Conservation (phyloP, 306 rosid genomes). For the Clitoria ternatea region DNA sequence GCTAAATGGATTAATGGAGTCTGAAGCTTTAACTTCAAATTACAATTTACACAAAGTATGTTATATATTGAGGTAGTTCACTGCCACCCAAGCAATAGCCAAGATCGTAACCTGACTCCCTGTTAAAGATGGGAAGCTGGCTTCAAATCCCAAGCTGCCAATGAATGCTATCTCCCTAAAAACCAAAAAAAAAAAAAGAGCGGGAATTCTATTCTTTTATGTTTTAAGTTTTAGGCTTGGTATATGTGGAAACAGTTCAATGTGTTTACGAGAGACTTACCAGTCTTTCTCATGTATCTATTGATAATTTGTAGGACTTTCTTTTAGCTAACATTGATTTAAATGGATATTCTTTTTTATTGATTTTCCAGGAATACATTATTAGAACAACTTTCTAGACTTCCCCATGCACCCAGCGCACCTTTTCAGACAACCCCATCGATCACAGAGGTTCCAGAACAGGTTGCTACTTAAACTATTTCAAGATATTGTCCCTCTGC, state of each 20-base stretch:
- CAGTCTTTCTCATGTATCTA: not conserved
- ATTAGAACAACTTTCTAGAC: conserved; percentile 65
- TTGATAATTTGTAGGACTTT: conserved; percentile 3
- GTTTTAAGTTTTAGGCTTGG: conserved; percentile 9
- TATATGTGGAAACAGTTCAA: not conserved
- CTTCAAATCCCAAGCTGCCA: not conserved
- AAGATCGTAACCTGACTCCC: not conserved
- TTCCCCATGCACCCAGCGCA: conserved; percentile 80
- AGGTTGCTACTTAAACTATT: conserved; percentile 39
- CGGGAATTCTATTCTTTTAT: not conserved
- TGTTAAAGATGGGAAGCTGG: not conserved
- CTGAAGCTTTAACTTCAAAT: not conserved
- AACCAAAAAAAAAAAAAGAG: not conserved
- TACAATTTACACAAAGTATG: not conserved
- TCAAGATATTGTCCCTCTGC: conserved; percentile 5
- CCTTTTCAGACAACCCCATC: conserved; percentile 74
- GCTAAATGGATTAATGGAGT: no score
- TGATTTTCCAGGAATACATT: conserved; percentile 44
- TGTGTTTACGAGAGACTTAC: not conserved
- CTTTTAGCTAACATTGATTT: not conserved
- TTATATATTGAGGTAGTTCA: not conserved
- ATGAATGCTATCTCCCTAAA: not conserved
- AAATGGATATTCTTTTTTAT: conserved; percentile 4
- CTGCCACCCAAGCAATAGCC: not conserved
- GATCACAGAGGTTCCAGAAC: conserved; percentile 56